Conservation (phyloP, 2,329 filamentous ascomycete genomes). For the Pseudogymnoascus sp. region DNA sequence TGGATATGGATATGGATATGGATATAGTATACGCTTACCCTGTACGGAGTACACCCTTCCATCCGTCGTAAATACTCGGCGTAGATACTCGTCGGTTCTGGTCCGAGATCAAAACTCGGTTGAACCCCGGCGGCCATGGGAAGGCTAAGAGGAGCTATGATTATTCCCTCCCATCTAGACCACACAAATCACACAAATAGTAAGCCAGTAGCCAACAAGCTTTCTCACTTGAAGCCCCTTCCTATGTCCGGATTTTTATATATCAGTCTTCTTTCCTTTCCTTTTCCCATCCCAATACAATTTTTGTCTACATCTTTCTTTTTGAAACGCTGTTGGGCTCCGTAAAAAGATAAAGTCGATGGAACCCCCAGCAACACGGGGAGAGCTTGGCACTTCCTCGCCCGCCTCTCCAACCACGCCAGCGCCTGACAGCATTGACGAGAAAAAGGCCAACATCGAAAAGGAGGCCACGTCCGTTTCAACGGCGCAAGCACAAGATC, state of each 20-base stretch:
- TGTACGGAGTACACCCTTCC: conserved; percentile 4
- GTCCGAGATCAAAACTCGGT: background rate
- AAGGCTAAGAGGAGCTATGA: conserved; percentile 5
- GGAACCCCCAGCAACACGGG: background rate
- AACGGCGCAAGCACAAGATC: background rate
- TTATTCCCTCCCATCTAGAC: background rate
- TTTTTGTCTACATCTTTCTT: background rate
- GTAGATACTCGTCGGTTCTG: background rate
- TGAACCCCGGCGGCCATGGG: background rate
- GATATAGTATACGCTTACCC: background rate
- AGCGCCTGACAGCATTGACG: background rate
- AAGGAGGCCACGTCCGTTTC: background rate
- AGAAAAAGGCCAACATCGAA: background rate
- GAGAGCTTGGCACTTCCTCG: conserved; percentile 5
- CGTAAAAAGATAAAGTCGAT: background rate
- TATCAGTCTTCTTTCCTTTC: conserved; percentile 1
- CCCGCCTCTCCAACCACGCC: background rate
- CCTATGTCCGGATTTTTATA: background rate
- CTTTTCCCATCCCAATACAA: background rate
- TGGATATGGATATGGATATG: background rate
- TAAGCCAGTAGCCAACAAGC: background rate
- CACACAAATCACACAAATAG: conserved; percentile 4
- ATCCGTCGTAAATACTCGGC: background rate
- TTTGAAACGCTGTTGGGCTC: background rate
- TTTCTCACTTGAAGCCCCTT: background rate